phyloP scores from a whole-genome alignment of 129 eudicot species.

The Flaveria linearis region DNA sequence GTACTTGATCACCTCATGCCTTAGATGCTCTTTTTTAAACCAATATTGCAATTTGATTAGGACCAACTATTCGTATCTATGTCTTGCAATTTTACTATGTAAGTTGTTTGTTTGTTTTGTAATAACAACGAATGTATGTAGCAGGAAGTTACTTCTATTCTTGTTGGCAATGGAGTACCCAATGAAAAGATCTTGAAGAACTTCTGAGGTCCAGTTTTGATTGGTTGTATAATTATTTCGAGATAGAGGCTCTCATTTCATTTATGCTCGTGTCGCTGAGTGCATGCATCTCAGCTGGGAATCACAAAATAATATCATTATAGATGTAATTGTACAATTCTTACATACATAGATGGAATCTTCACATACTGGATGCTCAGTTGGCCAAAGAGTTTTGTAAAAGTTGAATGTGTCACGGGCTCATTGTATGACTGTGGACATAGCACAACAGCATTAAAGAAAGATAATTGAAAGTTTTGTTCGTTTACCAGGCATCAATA shows the following conservation, averaged over 20 bases:
- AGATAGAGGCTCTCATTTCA: slow-evolving; percentile 27
- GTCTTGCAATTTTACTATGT: too few species aligned
- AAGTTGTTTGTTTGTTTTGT: not conserved
- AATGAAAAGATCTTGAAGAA: slow-evolving; percentile 72
- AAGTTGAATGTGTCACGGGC: not conserved
- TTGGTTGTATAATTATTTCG: slow-evolving; percentile 39
- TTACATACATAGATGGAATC: slow-evolving; percentile 14
- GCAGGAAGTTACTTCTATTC: slow-evolving; percentile 84
- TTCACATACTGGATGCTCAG: not conserved
- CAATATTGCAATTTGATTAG: too few species aligned
- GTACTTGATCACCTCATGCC: too few species aligned
- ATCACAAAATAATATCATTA: slow-evolving; percentile 37
- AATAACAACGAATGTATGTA: slow-evolving; percentile 19
- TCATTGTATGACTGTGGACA: not conserved
- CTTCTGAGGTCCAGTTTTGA: slow-evolving; percentile 41
- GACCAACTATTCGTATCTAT: too few species aligned
- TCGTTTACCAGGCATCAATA: not conserved
- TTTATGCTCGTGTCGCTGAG: not conserved
- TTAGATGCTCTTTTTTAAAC: too few species aligned
- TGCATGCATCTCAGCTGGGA: not conserved
- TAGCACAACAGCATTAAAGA: not conserved
- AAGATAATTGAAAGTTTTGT: not conserved
- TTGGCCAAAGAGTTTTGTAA: not conserved
- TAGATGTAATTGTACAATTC: slow-evolving; percentile 29
- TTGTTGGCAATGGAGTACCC: slow-evolving; percentile 69